Base-by-base conservation (phyloP, 2,329 filamentous ascomycete species). In the Pezicula rhizophila region DNA sequence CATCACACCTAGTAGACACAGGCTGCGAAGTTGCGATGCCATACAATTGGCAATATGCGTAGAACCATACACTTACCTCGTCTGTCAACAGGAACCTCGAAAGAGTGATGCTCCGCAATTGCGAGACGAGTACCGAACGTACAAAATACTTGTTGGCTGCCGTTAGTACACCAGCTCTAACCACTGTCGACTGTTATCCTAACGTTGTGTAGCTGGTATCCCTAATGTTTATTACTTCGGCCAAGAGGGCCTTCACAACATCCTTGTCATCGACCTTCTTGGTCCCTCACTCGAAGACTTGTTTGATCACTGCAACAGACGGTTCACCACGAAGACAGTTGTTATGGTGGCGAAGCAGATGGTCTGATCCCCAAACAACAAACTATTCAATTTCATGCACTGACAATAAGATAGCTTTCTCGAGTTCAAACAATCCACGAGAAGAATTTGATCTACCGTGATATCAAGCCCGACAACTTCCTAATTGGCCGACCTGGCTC, bases 211-310 rank as follows among this genome's bases (percentile, higher is more conserved):
- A 97, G 92, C 92, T 64, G 93, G 93, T 64, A 97, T 99, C 60
- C 93, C 93, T 64, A 97, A 97, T 80, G 93, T 99, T 64, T 97
- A 97, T 75, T 99, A 97, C 73, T 99, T 97, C 61, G 93, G 93
- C 54, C 93, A 99, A 68, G 92, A 97, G 71, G 93, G 92, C 61
- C 84, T 97, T 26, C 93, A 99, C 77, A 97, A 99, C 74, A 97
- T 97, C 60, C 84, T 99, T 45, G 92, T 99, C 60, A 97, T 97
- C 64, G 92, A 99, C 71, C 78, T 99, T 38, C 84, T 99, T 23
- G 92, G 92, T 14, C 92, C 92, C 46, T 96, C 90, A 56, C 78
- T 99, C 52, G 92, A 99, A 68, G 92, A 99, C 66, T 80, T 99
- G 17, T 99, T 99, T 67, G 92, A 99, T 67, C 90, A 95, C 71